phyloP scores from a whole-genome alignment of 306 rosid genomes.

The Medicago lupulina region DNA sequence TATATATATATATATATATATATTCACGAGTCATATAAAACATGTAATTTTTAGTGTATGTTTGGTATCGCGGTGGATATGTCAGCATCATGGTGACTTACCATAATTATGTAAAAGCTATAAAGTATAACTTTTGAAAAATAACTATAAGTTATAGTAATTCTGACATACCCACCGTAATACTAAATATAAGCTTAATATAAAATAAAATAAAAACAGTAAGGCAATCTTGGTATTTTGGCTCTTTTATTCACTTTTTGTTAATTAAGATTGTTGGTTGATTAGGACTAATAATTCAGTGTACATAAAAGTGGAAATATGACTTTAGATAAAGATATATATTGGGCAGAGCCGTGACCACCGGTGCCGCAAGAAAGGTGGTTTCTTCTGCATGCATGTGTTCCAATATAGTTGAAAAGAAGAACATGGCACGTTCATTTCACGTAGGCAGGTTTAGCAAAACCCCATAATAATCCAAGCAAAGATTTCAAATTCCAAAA shows the following conservation, averaged over 20 bases:
- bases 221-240: not conserved
- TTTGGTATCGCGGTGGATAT: no score
- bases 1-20: no score
- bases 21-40: no score
- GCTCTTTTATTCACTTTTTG: not conserved
- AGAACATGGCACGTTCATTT: not conserved
- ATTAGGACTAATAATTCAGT: not conserved
- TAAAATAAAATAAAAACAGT: no score
- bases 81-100: no score
- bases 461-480: not conserved
- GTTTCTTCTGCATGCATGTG: not conserved
- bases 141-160: no score
- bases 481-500: not conserved
- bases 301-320: constrained; percentile 32
- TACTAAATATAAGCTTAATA: no score
- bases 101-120: no score
- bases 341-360: constrained; percentile 27
- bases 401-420: not conserved
- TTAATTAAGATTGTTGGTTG: not conserved
- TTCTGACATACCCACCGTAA: no score
- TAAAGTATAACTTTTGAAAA: no score
- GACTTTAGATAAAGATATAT: constrained; percentile 30
- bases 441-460: not conserved
- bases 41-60: no score
- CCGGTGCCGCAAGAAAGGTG: constrained; percentile 29